Evolutionary conservation across 2,329 filamentous ascomycete species (phyloP), one percentile per base, ranked within the genome.

Genomic region (Diaporthe sp.): DNA sequence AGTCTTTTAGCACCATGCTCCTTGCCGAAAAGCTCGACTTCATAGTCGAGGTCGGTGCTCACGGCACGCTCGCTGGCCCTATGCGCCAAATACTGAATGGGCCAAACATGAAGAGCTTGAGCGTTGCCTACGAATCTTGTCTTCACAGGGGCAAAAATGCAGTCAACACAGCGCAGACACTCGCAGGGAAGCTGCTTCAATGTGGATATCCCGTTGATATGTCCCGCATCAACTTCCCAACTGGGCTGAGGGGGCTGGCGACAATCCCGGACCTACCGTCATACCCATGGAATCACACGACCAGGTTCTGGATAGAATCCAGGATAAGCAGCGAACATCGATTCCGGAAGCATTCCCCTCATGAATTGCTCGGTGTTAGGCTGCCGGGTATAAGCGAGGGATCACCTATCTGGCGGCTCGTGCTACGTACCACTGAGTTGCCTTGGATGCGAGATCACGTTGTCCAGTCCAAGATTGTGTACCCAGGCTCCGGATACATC

Each of bases 221-320:
- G 22, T 25, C 8, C 3, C 22, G 55, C 7, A 81, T 80, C 74
- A 82, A 82, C 71, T 80, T 80, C 3, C 79, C 82, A 0, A 78
- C 78, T 34, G 78, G 82, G 8, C 78, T 77, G 67, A 77, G 80
- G 39, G 2, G 17, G 8, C 44, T 53, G 31, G 59, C 34, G 28
- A 57, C 62, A 22, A 78, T 85, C 19, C 79, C 81, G 10, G 83
- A 83, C 77, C 78, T 89, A 4, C 87, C 87, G 7, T 80, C 80
- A 1, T 89, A 89, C 75, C 83, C 84, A 7, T 89, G 86, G 86
- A 85, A 88, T 74, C 86, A 88, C 77, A 80, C 81, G 17, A 82
- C 81, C 4, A 79, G 81, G 39, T 84, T 84, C 75, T 87, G 85
- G 85, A 80, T 79, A 37, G 83, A 84, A 74, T 80, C 83, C 0